A percentile compares a stretch with the other conserved stretches of the same genome.
These are phyloP conservation scores for Penicillium sp. DNA, from an alignment of 2,329 filamentous ascomycete genomes.

Conservation along the genomic window DNA sequence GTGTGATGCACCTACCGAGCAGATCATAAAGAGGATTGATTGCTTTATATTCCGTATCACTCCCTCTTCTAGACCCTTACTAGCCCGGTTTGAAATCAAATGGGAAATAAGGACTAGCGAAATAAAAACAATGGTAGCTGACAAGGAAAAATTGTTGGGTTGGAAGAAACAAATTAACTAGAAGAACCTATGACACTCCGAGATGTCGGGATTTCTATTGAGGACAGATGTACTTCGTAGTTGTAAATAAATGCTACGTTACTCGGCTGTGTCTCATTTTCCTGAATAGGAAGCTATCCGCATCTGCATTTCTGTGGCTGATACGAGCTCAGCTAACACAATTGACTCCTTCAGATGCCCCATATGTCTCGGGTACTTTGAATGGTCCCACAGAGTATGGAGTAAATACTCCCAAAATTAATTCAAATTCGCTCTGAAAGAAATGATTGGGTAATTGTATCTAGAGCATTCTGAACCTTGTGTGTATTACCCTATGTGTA, in stretches of 20 bases:
- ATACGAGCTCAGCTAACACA: neutral
- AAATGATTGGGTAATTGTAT: neutral
- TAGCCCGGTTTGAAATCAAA: neutral
- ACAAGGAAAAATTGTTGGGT: neutral
- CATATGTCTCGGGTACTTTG: neutral
- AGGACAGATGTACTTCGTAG: neutral
- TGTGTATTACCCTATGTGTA: constrained; percentile 34
- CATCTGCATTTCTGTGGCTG: neutral
- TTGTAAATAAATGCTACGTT: too few species aligned
- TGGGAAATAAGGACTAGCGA: neutral
- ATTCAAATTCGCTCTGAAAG: neutral
- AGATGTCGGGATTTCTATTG: neutral
- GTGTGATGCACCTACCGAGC: neutral
- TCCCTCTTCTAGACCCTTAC: neutral
- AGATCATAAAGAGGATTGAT: neutral
- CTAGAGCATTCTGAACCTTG: constrained; percentile 19
- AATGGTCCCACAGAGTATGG: neutral
- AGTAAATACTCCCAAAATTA: neutral
- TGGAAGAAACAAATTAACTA: neutral
- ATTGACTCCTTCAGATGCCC: neutral
- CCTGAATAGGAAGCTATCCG: neutral
- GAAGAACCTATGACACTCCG: neutral
- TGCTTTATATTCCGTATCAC: neutral
- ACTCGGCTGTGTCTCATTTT: neutral
- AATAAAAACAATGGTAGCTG: neutral